These are phyloP conservation scores for Kazachstania viticola DNA, from an alignment of 805 yeast genomes.

Conservation along the genomic window DNA sequence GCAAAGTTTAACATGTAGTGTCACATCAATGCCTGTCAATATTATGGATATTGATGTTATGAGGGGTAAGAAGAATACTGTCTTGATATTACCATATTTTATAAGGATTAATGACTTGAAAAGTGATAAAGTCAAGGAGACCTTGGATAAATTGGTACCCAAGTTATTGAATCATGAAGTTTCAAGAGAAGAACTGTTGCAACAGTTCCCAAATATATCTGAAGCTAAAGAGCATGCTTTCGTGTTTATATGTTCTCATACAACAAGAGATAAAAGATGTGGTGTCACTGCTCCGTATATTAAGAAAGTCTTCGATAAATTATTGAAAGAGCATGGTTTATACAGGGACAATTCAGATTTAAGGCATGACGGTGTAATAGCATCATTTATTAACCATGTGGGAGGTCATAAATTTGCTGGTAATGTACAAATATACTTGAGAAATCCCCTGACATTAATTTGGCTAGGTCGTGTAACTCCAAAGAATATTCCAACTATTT, in stretches of 20 bases:
- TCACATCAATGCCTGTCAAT: conserved; percentile 42
- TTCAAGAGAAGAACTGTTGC: conserved; percentile 22
- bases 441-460: conserved; percentile 38
- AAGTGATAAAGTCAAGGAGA: conserved; percentile 31
- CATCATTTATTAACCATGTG: conserved; percentile 68
- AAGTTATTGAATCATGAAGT: conserved; percentile 22
- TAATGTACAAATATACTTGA: conserved; percentile 66
- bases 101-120: conserved; percentile 51
- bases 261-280: conserved; percentile 84
- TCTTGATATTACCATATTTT: conserved; percentile 63
- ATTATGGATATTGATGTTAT: conserved; percentile 33
- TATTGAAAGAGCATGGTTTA: conserved; percentile 58
- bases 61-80: conserved; percentile 39
- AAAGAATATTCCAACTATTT: conserved; percentile 58
- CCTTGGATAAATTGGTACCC: conserved; percentile 36
- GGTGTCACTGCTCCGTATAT: conserved; percentile 89
- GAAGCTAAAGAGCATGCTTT: conserved; percentile 34
- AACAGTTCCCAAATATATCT: conserved; percentile 22
- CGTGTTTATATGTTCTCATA: conserved; percentile 78
- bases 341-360: conserved; percentile 69
- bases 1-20: conserved; percentile 23
- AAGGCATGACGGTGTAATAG: conserved; percentile 63
- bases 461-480: conserved; percentile 89
- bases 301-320: conserved; percentile 64
- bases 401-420: conserved; percentile 97